Evolutionary conservation across 768 basidiomycete genomes (phyloP).

Genomic region (Russula brevipes): DNA sequence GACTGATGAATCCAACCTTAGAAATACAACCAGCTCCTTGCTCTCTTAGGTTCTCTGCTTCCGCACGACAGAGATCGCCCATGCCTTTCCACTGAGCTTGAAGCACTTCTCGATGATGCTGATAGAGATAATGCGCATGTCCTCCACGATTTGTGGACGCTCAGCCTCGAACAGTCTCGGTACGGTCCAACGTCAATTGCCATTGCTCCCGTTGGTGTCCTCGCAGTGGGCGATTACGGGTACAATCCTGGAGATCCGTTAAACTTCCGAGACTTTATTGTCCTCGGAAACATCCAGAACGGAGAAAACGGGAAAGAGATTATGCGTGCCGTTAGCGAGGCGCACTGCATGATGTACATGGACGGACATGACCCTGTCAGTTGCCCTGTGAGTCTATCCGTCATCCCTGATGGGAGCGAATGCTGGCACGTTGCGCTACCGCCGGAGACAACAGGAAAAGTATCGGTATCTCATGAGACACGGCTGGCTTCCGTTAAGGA

Average conservation of each 20-base stretch:
- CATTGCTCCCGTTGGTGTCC: constrained; percentile 4
- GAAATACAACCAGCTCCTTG: constrained; percentile 15
- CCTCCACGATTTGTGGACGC: constrained; percentile 10
- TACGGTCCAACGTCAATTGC: constrained; percentile 18
- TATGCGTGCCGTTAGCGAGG: constrained; percentile 3
- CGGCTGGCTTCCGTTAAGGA: constrained; percentile 14
- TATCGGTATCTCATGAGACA: constrained; percentile 10
- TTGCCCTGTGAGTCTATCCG: constrained; percentile 7
- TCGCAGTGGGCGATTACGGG: constrained; percentile 15
- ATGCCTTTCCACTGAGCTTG: constrained; percentile 6
- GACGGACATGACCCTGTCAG: neutral
- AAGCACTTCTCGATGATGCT: constrained; percentile 19
- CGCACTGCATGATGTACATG: constrained; percentile 11
- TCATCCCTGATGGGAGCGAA: constrained; percentile 10
- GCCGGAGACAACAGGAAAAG: constrained; percentile 2
- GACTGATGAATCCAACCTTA: neutral
- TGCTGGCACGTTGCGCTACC: constrained; percentile 19
- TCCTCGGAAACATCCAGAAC: constrained; percentile 10
- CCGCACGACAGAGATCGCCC: constrained; percentile 8
- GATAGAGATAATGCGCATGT: constrained; percentile 4
- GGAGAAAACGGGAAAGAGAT: neutral
- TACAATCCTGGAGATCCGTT: neutral
- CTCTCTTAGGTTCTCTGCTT: constrained; percentile 14
- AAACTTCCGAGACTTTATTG: constrained; percentile 13
- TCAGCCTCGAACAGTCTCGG: constrained; percentile 6